phyloP scores from a whole-genome alignment of 1,139 yeast species.

The Casaregolazyma suthepensis region DNA sequence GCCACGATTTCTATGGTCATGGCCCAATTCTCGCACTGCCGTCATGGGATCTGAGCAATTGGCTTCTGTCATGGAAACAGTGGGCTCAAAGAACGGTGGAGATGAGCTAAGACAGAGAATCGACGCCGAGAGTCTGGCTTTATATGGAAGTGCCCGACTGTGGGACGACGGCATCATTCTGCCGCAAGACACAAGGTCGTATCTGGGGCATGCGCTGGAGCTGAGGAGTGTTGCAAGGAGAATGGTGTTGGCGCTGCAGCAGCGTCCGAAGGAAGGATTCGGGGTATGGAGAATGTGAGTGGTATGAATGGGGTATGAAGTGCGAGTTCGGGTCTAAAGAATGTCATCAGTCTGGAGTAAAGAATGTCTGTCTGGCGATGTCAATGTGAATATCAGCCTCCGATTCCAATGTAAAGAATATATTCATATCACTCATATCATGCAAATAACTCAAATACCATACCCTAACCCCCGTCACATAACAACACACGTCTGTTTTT shows the following conservation, averaged over 20 bases:
- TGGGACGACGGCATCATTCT: constrained; percentile 35
- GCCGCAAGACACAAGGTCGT: constrained; percentile 31
- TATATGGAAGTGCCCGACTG: constrained; percentile 30
- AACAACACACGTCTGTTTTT: constrained; percentile 4
- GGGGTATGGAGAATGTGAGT: constrained; percentile 34
- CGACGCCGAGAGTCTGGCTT: constrained; percentile 29
- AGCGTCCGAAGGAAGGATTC: constrained; percentile 20
- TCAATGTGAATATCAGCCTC: no score
- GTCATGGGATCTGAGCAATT: constrained; percentile 36
- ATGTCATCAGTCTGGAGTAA: no score
- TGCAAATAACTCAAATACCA: not conserved
- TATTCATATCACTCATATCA: not conserved
- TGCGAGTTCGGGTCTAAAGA: no score
- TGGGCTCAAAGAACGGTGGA: constrained; percentile 25
- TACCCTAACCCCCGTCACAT: not conserved
- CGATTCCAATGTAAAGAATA: not conserved
- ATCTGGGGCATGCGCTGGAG: constrained; percentile 32
- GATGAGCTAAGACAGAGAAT: constrained; percentile 26
- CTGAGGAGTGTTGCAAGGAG: constrained; percentile 21
- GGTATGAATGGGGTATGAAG: no score
- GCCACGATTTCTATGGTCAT: constrained; percentile 32
- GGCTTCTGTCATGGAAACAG: constrained; percentile 32
- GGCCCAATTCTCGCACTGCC: constrained; percentile 35
- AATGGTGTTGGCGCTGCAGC: constrained; percentile 7
- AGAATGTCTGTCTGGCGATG: no score